Evolutionary conservation across 2,329 filamentous ascomycete genomes (phyloP).

Genomic region (Simplicillium aogashimaense): DNA sequence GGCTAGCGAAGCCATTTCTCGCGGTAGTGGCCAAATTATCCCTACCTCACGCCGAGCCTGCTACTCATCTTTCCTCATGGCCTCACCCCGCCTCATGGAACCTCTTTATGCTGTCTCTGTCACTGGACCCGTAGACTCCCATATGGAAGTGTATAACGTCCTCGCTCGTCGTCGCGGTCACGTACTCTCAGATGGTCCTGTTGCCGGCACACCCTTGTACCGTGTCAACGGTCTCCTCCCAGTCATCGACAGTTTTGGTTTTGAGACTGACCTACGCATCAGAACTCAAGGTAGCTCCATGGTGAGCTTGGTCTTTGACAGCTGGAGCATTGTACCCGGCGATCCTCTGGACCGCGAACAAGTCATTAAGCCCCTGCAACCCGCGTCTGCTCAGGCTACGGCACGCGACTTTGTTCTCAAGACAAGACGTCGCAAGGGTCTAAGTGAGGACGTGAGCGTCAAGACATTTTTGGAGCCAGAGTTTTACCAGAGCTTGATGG

Average conservation of each 20-base stretch:
- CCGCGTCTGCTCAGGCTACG: constrained; percentile 77
- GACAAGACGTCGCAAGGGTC: constrained; percentile 82
- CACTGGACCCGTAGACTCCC: constrained; percentile 82
- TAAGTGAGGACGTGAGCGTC: constrained; percentile 91
- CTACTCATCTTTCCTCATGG: constrained; percentile 96
- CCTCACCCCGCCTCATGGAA: constrained; percentile 92
- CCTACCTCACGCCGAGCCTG: constrained; percentile 86
- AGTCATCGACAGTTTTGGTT: constrained; percentile 95
- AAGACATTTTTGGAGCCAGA: constrained; percentile 95
- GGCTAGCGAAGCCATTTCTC: constrained; percentile 83
- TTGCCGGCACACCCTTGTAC: constrained; percentile 90
- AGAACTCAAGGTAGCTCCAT: constrained; percentile 91
- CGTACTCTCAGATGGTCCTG: constrained; percentile 85
- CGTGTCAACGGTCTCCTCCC: constrained; percentile 84
- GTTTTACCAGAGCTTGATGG: constrained; percentile 77
- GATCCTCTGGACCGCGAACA: constrained; percentile 88
- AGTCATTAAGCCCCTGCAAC: constrained; percentile 73
- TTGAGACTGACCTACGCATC: constrained; percentile 94
- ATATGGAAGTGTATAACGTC: constrained; percentile 84
- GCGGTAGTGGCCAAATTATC: constrained; percentile 94
- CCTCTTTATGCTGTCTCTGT: constrained; percentile 89
- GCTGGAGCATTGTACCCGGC: constrained; percentile 91
- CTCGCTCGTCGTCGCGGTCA: constrained; percentile 82
- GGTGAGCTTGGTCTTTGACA: constrained; percentile 86
- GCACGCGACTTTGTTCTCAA: constrained; percentile 95